These are phyloP conservation scores for Pleurotus citrinopileatus DNA, from an alignment of 768 basidiomycete species.

Conservation along the genomic window DNA sequence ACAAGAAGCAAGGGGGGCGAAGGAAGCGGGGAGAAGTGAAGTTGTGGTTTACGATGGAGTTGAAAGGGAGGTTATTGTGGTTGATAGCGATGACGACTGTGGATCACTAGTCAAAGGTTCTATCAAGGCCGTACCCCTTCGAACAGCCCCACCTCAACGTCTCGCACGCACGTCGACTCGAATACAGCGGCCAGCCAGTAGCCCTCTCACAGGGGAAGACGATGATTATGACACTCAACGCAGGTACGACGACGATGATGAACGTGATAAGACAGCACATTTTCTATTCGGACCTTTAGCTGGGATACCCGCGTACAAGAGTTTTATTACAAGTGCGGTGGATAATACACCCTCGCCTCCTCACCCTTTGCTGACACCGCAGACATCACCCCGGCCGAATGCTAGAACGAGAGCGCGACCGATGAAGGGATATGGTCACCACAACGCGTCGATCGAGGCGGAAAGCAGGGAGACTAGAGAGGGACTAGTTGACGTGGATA, in stretches of 20 bases:
- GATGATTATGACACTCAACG: not conserved
- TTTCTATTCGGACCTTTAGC: constrained; percentile 46
- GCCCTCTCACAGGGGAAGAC: not conserved
- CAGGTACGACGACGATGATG: constrained; percentile 35
- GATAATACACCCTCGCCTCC: not conserved
- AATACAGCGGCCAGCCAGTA: too few relatives aligned
- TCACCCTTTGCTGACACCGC: not conserved
- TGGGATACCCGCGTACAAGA: constrained; percentile 19
- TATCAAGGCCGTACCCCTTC: too few relatives aligned
- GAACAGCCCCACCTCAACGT: too few relatives aligned
- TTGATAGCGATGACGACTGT: not conserved
- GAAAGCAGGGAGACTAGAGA: too few relatives aligned
- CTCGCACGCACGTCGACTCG: too few relatives aligned
- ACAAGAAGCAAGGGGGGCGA: constrained; percentile 31
- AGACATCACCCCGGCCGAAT: not conserved
- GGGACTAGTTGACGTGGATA: too few relatives aligned
- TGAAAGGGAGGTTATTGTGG: not conserved
- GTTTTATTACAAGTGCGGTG: not conserved
- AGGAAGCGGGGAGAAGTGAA: not conserved
- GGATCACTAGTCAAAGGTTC: too few relatives aligned
- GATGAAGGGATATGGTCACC: too few relatives aligned
- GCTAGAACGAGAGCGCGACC: not conserved
- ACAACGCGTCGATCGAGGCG: too few relatives aligned
- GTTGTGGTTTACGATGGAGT: not conserved
- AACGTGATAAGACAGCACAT: constrained; percentile 56